These are phyloP conservation scores for Grammothele lineata DNA, from an alignment of 768 basidiomycete species.

Conservation along the genomic window DNA sequence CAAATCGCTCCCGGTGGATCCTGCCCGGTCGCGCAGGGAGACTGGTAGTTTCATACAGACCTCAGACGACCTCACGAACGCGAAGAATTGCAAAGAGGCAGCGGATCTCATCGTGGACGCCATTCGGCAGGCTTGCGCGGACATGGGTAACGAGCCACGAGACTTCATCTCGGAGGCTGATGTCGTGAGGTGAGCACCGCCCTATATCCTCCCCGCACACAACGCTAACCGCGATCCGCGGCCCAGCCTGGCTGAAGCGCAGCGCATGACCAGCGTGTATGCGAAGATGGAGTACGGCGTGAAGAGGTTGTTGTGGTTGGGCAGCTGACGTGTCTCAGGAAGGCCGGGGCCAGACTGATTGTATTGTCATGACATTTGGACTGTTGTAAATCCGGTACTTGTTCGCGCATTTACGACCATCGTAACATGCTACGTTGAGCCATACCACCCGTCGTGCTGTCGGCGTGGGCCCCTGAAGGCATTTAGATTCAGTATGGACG, in stretches of 20 bases:
- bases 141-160: slow-evolving; percentile 45
- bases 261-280: slow-evolving; percentile 79
- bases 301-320: slow-evolving; percentile 87
- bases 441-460: too few relatives aligned
- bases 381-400: too few relatives aligned
- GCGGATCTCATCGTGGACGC: slow-evolving; percentile 71
- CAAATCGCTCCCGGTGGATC: slow-evolving; percentile 75
- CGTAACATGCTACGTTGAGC: too few relatives aligned
- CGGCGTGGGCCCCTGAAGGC: neutral
- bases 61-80: slow-evolving; percentile 57
- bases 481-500: neutral
- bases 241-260: slow-evolving; percentile 73
- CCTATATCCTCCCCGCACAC: too few relatives aligned
- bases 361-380: neutral
- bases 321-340: slow-evolving; percentile 46
- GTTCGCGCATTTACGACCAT: too few relatives aligned
- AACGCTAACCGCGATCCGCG: neutral
- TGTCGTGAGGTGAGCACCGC: slow-evolving; percentile 65
- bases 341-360: too few relatives aligned
- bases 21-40: slow-evolving; percentile 42
- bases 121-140: slow-evolving; percentile 63
- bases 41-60: slow-evolving; percentile 52
- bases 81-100: slow-evolving; percentile 70
- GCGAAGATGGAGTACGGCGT: slow-evolving; percentile 93
- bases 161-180: slow-evolving; percentile 61